A percentile compares a stretch with the other conserved stretches of the same genome.
phyloP scores from a whole-genome alignment of 2,329 filamentous ascomycete genomes.

The Xylaria hypoxylon region DNA sequence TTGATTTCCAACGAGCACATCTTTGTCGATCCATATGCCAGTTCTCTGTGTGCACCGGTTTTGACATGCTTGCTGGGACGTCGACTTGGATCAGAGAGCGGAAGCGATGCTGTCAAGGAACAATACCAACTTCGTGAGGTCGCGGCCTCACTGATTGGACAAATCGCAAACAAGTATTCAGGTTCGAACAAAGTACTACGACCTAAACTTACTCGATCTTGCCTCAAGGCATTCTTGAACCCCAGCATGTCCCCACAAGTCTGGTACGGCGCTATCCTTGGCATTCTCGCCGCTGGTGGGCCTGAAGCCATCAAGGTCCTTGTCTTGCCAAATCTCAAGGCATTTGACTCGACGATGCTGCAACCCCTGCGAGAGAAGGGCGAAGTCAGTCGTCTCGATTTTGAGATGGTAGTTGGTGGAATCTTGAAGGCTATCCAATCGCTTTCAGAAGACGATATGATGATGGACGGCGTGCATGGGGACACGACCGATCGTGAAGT shows the following conservation, averaged over 20 bases:
- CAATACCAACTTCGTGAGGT: conserved; percentile 87
- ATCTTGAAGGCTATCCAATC: conserved; percentile 65
- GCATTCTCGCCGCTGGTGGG: conserved; percentile 81
- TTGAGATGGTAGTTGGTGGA: conserved; percentile 67
- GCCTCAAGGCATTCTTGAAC: conserved; percentile 91
- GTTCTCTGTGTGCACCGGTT: conserved; percentile 81
- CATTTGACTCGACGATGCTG: conserved; percentile 65
- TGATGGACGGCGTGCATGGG: conserved; percentile 57
- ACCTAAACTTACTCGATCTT: conserved; percentile 90
- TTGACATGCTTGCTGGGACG: conserved; percentile 91
- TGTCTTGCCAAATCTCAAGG: conserved; percentile 66
- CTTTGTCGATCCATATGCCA: conserved; percentile 73
- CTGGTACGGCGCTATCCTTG: conserved; percentile 89
- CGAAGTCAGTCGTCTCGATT: conserved; percentile 60
- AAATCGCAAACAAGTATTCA: conserved; percentile 84
- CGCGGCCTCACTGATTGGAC: conserved; percentile 82
- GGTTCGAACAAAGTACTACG: conserved; percentile 84
- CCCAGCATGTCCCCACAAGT: conserved; percentile 83
- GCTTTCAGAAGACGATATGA: conserved; percentile 53
- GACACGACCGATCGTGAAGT: conserved; percentile 54
- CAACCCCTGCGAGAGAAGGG: conserved; percentile 62
- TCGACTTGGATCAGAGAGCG: conserved; percentile 73
- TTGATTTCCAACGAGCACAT: conserved; percentile 85
- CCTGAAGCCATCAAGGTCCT: conserved; percentile 68
- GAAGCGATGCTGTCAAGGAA: conserved; percentile 64